Evolutionary conservation across 2,329 filamentous ascomycete genomes (phyloP), one percentile per base, ranked within the genome.

Genomic region (Aspergillus sp.): DNA sequence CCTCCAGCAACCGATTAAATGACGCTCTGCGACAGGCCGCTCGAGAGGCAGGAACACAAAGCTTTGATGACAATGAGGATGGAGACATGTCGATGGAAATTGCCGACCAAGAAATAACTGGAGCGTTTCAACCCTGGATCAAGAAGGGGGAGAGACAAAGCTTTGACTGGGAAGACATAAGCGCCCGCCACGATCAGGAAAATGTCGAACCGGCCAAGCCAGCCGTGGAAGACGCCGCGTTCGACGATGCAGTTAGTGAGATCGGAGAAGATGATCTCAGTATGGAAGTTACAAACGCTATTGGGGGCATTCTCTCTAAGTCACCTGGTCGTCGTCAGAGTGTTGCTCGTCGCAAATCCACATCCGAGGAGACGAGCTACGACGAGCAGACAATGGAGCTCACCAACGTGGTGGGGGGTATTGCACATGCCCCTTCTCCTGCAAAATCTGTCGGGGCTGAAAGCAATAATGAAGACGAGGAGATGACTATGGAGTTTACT

Each of bases 251-350:
- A 62, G 26, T 73, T 74, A 59, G 76, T 80, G 54, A 81, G 24
- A 71, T 77, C 5, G 81, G 83, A 24, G 83, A 84, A 20, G 84
- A 86, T 63, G 91, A 93, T 45, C 88, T 96, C 82, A 95, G 91
- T 22, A 97, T 98, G 94, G 94, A 98, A 67, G 91, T 97, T 7
- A 97, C 94, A 2, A 87, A 86, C 56, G 91, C 87, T 9, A 81
- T 96, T 55, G 94, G 94, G 9, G 85, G 88, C 3, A 97, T 98
- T 56, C 75, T 96, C 20, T 78, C 82, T 5, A 81, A 76, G 32
- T 68, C 75, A 18, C 54, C 69, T 9, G 65, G 63, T 59, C 72
- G 59, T 62, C 63, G 73, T 55, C 61, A 74, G 71, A 70, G 75
- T 69, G 59, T 64, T 29, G 55, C 74, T 76, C 71, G 76, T 77